Conservation (phyloP, 2,329 filamentous ascomycete species). For the Teratosphaeriaceae sp. region DNA sequence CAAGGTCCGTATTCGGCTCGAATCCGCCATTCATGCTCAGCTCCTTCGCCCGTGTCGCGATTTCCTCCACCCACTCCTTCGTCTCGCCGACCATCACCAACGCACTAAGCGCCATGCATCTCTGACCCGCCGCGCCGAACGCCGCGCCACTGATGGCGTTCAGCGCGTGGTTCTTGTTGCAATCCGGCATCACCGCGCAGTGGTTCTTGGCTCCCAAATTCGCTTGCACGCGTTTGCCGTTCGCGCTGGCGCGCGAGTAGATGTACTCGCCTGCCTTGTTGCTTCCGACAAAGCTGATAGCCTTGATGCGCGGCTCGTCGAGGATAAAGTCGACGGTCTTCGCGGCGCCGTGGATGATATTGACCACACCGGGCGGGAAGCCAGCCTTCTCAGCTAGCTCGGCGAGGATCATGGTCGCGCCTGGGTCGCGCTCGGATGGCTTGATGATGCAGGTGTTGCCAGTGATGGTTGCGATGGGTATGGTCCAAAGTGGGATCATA, state of each 20-base stretch:
- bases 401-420: conserved; percentile 77
- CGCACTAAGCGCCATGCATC: conserved; percentile 81
- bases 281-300: conserved; percentile 77
- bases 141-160: conserved; percentile 79
- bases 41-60: conserved; percentile 66
- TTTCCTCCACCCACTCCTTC: conserved; percentile 72
- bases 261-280: conserved; percentile 90
- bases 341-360: conserved; percentile 74
- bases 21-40: conserved; percentile 76
- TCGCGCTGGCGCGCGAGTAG: conserved; percentile 68
- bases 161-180: conserved; percentile 84
- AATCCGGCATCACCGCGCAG: conserved; percentile 74
- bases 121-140: conserved; percentile 77
- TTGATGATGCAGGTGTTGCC: conserved; percentile 82
- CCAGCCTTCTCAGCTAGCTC: conserved; percentile 74
- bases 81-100: conserved; percentile 80
- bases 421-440: conserved; percentile 79
- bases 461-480: conserved; percentile 75
- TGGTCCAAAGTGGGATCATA: conserved; percentile 90
- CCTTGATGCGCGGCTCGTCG: conserved; percentile 79
- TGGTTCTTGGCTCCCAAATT: conserved; percentile 88
- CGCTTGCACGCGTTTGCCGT: conserved; percentile 82
- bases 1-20: conserved; percentile 70
- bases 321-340: conserved; percentile 81
- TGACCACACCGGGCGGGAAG: conserved; percentile 75